Evolutionary conservation across 805 yeast species (phyloP), one percentile per base, ranked within the genome.

Genomic region (Yarrowia sp.): DNA sequence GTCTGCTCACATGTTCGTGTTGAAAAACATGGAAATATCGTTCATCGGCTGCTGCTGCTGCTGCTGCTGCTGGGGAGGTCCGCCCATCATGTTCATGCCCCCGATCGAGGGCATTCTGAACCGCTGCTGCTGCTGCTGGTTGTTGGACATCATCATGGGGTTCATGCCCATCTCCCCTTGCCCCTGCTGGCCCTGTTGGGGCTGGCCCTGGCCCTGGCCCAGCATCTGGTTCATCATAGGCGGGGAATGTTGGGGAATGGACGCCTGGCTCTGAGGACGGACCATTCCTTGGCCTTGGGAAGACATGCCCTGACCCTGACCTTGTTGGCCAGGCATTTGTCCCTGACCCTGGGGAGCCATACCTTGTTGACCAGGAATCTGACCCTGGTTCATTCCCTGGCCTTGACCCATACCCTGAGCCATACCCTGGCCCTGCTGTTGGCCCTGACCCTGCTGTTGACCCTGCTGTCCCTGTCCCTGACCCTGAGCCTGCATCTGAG

Each of bases 241-340:
- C 70, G 72, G 52, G 69, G 63, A 41, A 69, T 73, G 69, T 55
- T 72, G 40, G 73, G 74, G 63, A 19, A 19, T 19, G 19, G 19
- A 19, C 1, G 19, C 19, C 19, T 19, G 19, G 19, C 19, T 19
- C 19, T 19, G 19, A 19, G 19, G 19, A 19, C 19, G 19, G 19
- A 19, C 19, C 19, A 19, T 19, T 19, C 19, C 19, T 9, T 66
- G 69, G 15, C 48, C 52, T 19, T 5, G 5, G 10, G 7, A 11
- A n/a, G 10, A 16, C 38, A 4, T 32, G 38, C 22, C 67, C 69
- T 55, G 69, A 5, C 38, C 58, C 41, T 35, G 52, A 26, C n/a
- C n/a, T n/a, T n/a, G n/a, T n/a, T n/a, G n/a, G n/a, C n/a, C n/a
- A n/a, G n/a, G n/a, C n/a, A n/a, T n/a, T n/a, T n/a, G n/a, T n/a